Evolutionary conservation across 2,329 filamentous ascomycete genomes (phyloP).

Genomic region (Fusarium tuaranense): DNA sequence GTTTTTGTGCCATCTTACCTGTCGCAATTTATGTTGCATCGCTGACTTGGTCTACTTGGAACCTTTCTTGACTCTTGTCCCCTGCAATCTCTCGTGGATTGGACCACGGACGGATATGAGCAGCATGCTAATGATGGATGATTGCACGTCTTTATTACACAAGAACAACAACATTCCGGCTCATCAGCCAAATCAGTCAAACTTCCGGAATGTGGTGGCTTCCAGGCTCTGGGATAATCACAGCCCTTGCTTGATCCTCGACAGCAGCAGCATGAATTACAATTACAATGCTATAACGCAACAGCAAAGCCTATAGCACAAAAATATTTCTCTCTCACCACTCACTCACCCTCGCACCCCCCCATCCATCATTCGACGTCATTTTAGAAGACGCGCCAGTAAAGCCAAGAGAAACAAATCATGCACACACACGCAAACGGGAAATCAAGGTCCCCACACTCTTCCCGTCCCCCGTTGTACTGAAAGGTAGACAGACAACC

Average conservation of each 20-base stretch:
- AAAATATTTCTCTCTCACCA: neutral
- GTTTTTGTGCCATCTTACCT: neutral
- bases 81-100: slow-evolving; percentile 2
- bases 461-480: slow-evolving; percentile 21
- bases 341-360: neutral
- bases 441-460: slow-evolving; percentile 22
- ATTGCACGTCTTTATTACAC: neutral
- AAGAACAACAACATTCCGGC: neutral
- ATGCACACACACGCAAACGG: slow-evolving; percentile 12
- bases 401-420: slow-evolving; percentile 23
- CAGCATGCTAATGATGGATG: neutral
- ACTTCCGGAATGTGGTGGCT: neutral
- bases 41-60: neutral
- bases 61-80: neutral
- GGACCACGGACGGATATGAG: neutral
- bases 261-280: slow-evolving; percentile 6
- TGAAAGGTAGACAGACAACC: neutral
- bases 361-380: slow-evolving; percentile 4
- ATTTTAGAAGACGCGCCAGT: slow-evolving; percentile 20
- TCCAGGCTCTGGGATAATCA: neutral
- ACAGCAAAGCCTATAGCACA: slow-evolving; percentile 3
- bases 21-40: slow-evolving; percentile 4
- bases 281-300: slow-evolving; percentile 9
- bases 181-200: neutral
- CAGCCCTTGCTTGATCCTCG: neutral